Percentiles rank a stretch among this genome's conserved stretches.
Conservation (phyloP, 2,329 filamentous ascomycete species). For the Scedosporium aurantiacum region DNA sequence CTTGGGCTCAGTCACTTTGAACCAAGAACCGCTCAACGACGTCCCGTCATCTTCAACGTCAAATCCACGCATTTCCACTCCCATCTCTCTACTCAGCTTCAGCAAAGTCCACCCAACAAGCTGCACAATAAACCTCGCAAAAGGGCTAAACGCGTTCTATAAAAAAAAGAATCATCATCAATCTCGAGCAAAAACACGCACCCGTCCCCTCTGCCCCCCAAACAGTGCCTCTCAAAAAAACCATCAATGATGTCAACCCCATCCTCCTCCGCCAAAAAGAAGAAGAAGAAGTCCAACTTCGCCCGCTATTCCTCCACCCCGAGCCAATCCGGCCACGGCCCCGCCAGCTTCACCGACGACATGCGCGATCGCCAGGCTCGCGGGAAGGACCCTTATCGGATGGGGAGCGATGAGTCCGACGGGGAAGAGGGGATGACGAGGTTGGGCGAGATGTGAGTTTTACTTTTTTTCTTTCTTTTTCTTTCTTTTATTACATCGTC, state of each 20-base stretch:
- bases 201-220: no score
- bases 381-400: constrained; percentile 2
- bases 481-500: not conserved
- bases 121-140: no score
- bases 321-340: not conserved
- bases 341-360: constrained; percentile 28
- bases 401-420: constrained; percentile 1
- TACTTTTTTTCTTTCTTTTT: not conserved
- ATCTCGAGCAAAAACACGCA: no score
- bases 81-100: no score
- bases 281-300: constrained; percentile 1
- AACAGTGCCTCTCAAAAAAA: not conserved
- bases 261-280: not conserved
- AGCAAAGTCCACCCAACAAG: no score
- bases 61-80: no score
- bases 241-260: constrained; percentile 1
- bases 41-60: no score
- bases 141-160: no score
- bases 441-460: not conserved
- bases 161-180: no score
- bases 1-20: no score
- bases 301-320: not conserved
- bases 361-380: constrained; percentile 47
- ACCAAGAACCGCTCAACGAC: no score
- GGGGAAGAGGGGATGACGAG: not conserved